These are phyloP conservation scores for Coemansia sp. DNA, from an alignment of 192 early-diverging fungal species.

Conservation along the genomic window DNA sequence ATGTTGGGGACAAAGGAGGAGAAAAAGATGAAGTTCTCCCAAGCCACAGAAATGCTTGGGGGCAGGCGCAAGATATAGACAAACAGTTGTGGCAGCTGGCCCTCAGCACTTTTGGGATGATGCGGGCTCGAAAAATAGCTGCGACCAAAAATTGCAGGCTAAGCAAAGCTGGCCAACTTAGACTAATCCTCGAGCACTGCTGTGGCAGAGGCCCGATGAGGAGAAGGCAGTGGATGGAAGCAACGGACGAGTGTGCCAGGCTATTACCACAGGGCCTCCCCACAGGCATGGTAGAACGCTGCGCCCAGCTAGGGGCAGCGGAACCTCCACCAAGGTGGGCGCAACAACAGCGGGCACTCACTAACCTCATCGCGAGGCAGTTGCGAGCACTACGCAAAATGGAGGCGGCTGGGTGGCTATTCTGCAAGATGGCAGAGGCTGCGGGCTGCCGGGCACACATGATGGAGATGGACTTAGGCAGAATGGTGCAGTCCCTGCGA, in stretches of 20 bases:
- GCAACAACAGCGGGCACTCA: not conserved
- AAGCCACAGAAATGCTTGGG: not conserved
- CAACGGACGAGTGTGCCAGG: too few relatives aligned
- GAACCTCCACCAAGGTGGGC: too few relatives aligned
- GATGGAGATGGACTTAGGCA: not conserved
- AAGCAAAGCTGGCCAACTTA: not conserved
- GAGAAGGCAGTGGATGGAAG: too few relatives aligned
- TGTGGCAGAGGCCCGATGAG: not conserved
- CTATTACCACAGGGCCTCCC: not conserved
- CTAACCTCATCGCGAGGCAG: too few relatives aligned
- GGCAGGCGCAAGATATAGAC: not conserved
- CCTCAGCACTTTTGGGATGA: not conserved
- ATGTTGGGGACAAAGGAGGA: not conserved
- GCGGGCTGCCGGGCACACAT: not conserved
- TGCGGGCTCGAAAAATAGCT: not conserved
- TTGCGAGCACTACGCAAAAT: not conserved
- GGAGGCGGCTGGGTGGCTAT: not conserved
- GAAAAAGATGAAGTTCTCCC: too few relatives aligned
- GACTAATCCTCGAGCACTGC: too few relatives aligned
- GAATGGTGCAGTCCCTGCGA: not conserved
- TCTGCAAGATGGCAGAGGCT: not conserved
- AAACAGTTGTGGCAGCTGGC: not conserved
- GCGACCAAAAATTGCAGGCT: too few relatives aligned
- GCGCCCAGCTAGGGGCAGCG: not conserved
- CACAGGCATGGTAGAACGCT: not conserved